Percentiles rank a stretch among this genome's conserved stretches.
Evolutionary conservation across 2,329 filamentous ascomycete genomes (phyloP).

Genomic region (Cercospora nicotianae): DNA sequence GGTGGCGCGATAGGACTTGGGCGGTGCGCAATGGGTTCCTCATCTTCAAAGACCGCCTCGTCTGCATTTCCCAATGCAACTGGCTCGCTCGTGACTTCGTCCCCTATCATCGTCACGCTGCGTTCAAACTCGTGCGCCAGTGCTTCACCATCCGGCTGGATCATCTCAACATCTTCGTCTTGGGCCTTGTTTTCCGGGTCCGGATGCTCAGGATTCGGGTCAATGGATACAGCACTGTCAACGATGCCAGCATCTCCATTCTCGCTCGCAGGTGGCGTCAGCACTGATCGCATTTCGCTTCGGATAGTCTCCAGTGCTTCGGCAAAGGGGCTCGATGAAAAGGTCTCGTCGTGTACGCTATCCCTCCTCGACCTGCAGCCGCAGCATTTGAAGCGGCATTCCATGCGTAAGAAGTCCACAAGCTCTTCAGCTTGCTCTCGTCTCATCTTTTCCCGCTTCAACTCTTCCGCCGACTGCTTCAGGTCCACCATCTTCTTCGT

Average conservation of each 20-base stretch:
- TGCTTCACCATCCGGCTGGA: conserved; percentile 3
- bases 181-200: conserved; percentile 18
- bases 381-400: conserved; percentile 70
- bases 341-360: conserved; percentile 6
- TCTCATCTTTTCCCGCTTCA: conserved; percentile 56
- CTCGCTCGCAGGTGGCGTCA: conserved; percentile 63
- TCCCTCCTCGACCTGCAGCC: conserved; percentile 51
- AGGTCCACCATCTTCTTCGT: conserved; percentile 49
- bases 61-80: conserved; percentile 2
- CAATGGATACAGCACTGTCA: conserved; percentile 3
- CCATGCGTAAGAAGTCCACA: conserved; percentile 72
- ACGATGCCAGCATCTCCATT: conserved; percentile 50
- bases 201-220: conserved; percentile 7
- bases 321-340: conserved; percentile 17
- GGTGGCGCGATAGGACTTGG: conserved; percentile 25
- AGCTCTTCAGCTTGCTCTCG: conserved; percentile 70
- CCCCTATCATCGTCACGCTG: conserved; percentile 30
- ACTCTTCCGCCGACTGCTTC: conserved; percentile 53
- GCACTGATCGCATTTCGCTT: conserved; percentile 41
- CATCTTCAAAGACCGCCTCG: conserved; percentile 20
- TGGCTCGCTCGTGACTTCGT: conserved; percentile 16
- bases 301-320: conserved; percentile 27
- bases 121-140: conserved; percentile 24
- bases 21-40: conserved; percentile 26
- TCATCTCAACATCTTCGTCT: conserved; percentile 22